Conservation (phyloP, 345 rosid species). For the Salix caprea region DNA sequence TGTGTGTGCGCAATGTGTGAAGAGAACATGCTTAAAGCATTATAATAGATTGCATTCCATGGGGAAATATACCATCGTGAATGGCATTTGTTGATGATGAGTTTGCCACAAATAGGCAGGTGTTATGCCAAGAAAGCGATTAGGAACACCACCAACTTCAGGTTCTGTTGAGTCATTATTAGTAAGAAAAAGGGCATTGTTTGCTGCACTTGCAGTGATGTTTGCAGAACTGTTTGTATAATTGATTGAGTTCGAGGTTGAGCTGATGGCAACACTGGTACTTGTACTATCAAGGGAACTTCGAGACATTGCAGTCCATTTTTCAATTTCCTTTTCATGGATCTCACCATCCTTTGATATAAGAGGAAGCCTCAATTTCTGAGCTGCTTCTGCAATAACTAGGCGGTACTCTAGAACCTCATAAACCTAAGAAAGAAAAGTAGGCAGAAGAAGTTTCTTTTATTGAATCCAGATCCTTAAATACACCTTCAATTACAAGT, state of each 20-base stretch:
- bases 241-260: conserved; percentile 61
- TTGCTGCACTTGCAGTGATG: conserved; percentile 39
- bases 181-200: conserved; percentile 25
- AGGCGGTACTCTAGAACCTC: conserved; percentile 85
- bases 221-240: conserved; percentile 53
- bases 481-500: neutral
- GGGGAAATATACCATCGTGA: conserved; percentile 46
- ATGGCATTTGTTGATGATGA: conserved; percentile 68
- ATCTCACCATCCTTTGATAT: conserved; percentile 89
- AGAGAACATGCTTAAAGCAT: too few relatives aligned
- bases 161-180: conserved; percentile 54
- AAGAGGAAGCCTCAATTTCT: conserved; percentile 86
- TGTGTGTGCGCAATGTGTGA: too few relatives aligned
- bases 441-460: neutral
- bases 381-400: conserved; percentile 95
- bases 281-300: conserved; percentile 83
- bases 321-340: conserved; percentile 89
- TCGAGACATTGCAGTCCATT: conserved; percentile 77
- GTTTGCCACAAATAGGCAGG: conserved; percentile 82
- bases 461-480: neutral
- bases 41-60: too few relatives aligned
- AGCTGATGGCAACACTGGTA: conserved; percentile 67
- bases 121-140: conserved; percentile 88
- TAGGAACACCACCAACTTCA: conserved; percentile 88
- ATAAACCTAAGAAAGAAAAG: conserved; percentile 51